Evolutionary conservation across 208 protist species (phyloP).

Genomic region (Trypanosoma cruzi): DNA sequence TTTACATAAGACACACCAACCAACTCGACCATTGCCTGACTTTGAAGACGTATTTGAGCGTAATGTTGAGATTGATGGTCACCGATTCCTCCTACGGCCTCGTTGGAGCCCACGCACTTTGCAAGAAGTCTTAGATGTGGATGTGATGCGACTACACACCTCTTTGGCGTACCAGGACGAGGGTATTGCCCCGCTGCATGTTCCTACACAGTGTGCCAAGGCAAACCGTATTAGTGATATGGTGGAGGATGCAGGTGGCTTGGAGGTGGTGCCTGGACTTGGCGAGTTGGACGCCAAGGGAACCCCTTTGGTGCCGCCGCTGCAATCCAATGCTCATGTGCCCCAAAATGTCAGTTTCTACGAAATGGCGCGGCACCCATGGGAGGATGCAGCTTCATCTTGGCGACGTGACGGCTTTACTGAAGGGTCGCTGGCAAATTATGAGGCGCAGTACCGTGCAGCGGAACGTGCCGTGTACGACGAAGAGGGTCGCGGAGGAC

Average conservation of each 20-base stretch:
- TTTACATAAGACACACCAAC: slow-evolving; percentile 67
- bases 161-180: slow-evolving; percentile 72
- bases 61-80: slow-evolving; percentile 72
- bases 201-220: slow-evolving; percentile 57
- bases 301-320: slow-evolving; percentile 42
- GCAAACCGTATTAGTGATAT: slow-evolving; percentile 66
- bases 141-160: slow-evolving; percentile 37
- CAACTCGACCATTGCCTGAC: slow-evolving; percentile 65
- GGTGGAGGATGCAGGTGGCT: slow-evolving; percentile 84
- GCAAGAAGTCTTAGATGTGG: slow-evolving; percentile 55
- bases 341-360: slow-evolving; percentile 92
- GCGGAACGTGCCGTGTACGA: slow-evolving; percentile 85
- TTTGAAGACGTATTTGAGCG: slow-evolving; percentile 90
- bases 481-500: slow-evolving; percentile 51
- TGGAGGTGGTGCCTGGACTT: slow-evolving; percentile 66
- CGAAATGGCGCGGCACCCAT: slow-evolving; percentile 92
- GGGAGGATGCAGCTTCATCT: slow-evolving; percentile 80
- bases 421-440: slow-evolving; percentile 85
- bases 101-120: slow-evolving; percentile 84
- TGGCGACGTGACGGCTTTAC: slow-evolving; percentile 88
- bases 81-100: slow-evolving; percentile 79
- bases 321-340: slow-evolving; percentile 68
- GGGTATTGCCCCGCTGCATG: slow-evolving; percentile 54
- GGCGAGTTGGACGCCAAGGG: slow-evolving; percentile 73
- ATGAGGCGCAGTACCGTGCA: slow-evolving; percentile 84